phyloP scores from a whole-genome alignment of 768 basidiomycete genomes.

The Lactarius sanguifluus region DNA sequence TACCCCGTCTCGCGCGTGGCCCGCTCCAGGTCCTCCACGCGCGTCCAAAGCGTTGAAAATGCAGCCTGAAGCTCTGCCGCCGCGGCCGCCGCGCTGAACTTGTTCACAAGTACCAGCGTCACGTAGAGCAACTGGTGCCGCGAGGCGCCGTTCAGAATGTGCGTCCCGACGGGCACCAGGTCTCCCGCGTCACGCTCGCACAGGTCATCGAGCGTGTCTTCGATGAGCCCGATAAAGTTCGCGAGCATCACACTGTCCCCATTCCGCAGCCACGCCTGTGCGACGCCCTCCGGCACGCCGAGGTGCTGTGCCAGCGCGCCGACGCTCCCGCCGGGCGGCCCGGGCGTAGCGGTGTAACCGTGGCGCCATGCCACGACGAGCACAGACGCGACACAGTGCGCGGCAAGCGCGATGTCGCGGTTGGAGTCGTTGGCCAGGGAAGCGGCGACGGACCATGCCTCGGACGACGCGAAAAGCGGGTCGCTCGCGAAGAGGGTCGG shows the following conservation, averaged over 20 bases:
- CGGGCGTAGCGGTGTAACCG: not conserved
- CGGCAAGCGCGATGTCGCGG: constrained; percentile 15
- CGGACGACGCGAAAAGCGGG: constrained; percentile 18
- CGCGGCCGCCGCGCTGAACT: constrained; percentile 6
- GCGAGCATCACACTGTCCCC: constrained; percentile 15
- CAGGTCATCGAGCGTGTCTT: constrained; percentile 10
- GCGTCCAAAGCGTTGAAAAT: constrained; percentile 6
- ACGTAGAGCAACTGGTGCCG: constrained; percentile 5
- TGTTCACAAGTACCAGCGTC: constrained; percentile 17
- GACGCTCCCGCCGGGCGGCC: not conserved
- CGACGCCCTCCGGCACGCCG: constrained; percentile 6
- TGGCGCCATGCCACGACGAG: constrained; percentile 13
- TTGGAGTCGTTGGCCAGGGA: constrained; percentile 8
- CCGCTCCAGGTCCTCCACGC: constrained; percentile 8
- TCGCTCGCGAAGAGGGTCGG: constrained; percentile 5
- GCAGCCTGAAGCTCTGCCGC: constrained; percentile 3
- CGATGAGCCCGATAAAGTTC: constrained; percentile 10
- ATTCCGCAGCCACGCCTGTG: constrained; percentile 1
- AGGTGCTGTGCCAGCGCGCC: constrained; percentile 7
- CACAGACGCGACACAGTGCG: constrained; percentile 15
- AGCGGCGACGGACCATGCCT: constrained; percentile 14
- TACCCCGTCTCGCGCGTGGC: constrained; percentile 13
- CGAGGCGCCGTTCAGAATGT: not conserved
- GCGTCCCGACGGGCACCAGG: not conserved
- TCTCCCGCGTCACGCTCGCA: not conserved